Percentiles rank a stretch among this genome's conserved stretches.
phyloP scores from a whole-genome alignment of 2,329 filamentous ascomycete genomes.

The Ustulina deusta region DNA sequence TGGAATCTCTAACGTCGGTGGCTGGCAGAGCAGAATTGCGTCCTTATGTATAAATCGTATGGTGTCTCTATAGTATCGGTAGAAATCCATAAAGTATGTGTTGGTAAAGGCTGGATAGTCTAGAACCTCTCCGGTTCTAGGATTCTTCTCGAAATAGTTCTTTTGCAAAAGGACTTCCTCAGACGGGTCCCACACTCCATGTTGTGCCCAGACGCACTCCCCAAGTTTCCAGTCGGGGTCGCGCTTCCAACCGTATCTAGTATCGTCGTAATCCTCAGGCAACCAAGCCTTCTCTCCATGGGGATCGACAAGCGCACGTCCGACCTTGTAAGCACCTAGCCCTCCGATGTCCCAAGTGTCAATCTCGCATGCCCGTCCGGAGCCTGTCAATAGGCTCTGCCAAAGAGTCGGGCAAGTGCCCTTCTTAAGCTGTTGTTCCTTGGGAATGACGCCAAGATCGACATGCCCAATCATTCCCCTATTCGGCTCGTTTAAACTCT shows the following conservation, averaged over 20 bases:
- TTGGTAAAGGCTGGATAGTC: conserved; percentile 91
- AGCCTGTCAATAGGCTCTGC: conserved; percentile 93
- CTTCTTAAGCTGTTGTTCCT: conserved; percentile 90
- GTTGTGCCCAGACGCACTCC: conserved; percentile 96
- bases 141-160: conserved; percentile 88
- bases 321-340: conserved; percentile 91
- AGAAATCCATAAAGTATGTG: conserved; percentile 89
- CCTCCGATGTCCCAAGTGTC: conserved; percentile 94
- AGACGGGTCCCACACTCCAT: conserved; percentile 90
- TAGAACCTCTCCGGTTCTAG: conserved; percentile 77
- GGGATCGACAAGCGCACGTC: conserved; percentile 84
- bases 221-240: conserved; percentile 91
- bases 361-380: conserved; percentile 88
- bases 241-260: conserved; percentile 88
- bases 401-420: conserved; percentile 93
- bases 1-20: conserved; percentile 90
- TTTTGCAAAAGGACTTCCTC: conserved; percentile 83
- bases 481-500: conserved; percentile 96
- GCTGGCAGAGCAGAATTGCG: conserved; percentile 90
- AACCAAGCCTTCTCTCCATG: conserved; percentile 89
- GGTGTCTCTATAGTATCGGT: conserved; percentile 78
- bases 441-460: conserved; percentile 84
- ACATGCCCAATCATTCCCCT: conserved; percentile 85
- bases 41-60: conserved; percentile 82
- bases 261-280: conserved; percentile 83